phyloP scores from a whole-genome alignment of 306 rosid genomes.

The Glycine soja region DNA sequence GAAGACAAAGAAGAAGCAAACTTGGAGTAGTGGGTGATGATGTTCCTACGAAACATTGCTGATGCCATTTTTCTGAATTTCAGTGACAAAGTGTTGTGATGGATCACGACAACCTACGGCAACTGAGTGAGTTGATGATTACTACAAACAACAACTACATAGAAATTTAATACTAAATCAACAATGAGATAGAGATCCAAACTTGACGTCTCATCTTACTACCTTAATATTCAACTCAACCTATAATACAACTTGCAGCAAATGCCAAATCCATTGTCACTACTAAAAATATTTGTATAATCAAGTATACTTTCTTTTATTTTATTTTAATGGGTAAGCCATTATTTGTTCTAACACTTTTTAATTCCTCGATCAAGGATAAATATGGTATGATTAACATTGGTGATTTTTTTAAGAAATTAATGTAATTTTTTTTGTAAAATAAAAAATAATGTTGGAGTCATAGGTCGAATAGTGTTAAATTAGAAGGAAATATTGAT shows the following conservation, averaged over 20 bases:
- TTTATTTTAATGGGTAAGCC: no score
- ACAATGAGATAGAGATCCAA: background rate
- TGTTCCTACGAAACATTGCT: slow-evolving; percentile 44
- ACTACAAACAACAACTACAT: background rate
- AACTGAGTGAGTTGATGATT: background rate
- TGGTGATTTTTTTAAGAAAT: background rate
- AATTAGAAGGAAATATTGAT: no score
- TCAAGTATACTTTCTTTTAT: no score
- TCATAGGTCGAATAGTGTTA: no score
- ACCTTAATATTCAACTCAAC: background rate
- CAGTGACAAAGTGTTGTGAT: background rate
- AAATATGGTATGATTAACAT: background rate
- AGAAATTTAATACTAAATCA: background rate
- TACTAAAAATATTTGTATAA: background rate
- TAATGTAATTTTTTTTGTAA: no score
- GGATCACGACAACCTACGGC: slow-evolving; percentile 17
- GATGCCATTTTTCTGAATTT: slow-evolving; percentile 45
- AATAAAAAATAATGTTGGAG: no score
- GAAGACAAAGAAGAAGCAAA: background rate
- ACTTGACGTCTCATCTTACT: slow-evolving; percentile 3
- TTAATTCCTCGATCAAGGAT: background rate
- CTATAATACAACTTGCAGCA: background rate
- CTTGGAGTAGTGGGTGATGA: slow-evolving; percentile 37
- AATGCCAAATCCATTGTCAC: background rate
- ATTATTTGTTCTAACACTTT: background rate